Percentiles rank a stretch among this genome's conserved stretches.
Conservation (phyloP, 495 filamentous ascomycete species). For the Haplographium delicatum region DNA sequence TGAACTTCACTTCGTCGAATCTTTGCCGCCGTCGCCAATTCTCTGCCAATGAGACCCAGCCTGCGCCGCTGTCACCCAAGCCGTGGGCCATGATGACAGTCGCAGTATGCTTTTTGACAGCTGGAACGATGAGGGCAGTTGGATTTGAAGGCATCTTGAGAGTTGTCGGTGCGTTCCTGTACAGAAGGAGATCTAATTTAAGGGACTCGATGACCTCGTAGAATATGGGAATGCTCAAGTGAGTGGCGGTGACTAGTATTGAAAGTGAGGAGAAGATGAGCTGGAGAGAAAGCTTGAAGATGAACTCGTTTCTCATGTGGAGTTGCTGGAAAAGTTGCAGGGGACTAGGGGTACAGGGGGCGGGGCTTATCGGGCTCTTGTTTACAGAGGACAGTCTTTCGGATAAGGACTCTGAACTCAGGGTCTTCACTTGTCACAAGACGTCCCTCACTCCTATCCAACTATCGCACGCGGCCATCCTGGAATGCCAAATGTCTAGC, state of each 20-base stretch:
- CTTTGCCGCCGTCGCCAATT: conserved; percentile 80
- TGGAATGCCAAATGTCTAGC: no score
- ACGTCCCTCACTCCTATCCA: no score
- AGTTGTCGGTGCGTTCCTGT: neutral
- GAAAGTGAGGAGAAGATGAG: no score
- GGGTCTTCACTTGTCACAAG: no score
- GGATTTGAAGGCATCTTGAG: conserved; percentile 28
- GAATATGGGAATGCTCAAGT: neutral
- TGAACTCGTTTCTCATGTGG: conserved; percentile 8
- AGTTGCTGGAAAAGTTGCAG: neutral
- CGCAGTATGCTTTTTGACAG: conserved; percentile 85
- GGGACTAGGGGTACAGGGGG: no score
- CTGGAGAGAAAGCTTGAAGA: neutral
- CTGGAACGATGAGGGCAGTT: conserved; percentile 69
- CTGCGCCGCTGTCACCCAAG: conserved; percentile 74
- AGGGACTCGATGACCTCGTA: neutral
- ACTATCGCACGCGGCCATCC: no score
- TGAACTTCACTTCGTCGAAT: conserved; percentile 85
- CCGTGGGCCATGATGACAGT: conserved; percentile 94
- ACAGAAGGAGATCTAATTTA: conserved; percentile 11
- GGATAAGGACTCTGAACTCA: no score
- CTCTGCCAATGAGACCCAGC: conserved; percentile 77
- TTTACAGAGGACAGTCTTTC: no score
- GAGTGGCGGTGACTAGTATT: no score
- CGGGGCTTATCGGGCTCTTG: no score